phyloP scores from a whole-genome alignment of 306 rosid species.

The Canavalia gladiata region DNA sequence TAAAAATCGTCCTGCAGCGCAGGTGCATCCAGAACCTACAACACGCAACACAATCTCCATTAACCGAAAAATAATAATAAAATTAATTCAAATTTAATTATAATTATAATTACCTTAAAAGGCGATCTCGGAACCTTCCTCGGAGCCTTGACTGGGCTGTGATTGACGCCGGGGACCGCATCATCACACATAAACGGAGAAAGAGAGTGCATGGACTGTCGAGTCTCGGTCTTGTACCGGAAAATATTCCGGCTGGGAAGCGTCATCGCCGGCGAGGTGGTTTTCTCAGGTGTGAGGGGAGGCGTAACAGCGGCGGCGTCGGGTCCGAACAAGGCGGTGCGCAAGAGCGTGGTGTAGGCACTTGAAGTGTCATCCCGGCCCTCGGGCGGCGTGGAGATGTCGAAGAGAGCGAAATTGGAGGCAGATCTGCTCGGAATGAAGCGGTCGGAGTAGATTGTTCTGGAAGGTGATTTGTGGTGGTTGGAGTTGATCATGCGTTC shows the following conservation, averaged over 20 bases:
- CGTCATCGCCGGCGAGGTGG: slow-evolving; percentile 52
- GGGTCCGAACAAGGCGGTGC: slow-evolving; percentile 85
- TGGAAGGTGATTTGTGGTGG: slow-evolving; percentile 79
- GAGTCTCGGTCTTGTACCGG: slow-evolving; percentile 89
- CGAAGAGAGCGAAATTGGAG: slow-evolving; percentile 86
- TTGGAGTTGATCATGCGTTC: slow-evolving; percentile 79
- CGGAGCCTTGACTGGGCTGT: slow-evolving; percentile 77
- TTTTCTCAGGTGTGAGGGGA: slow-evolving; percentile 78
- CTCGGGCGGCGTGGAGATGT: slow-evolving; percentile 59
- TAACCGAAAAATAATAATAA: slow-evolving; percentile 24
- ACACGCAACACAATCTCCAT: slow-evolving; percentile 30
- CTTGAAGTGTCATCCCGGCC: slow-evolving; percentile 77
- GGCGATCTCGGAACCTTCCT: slow-evolving; percentile 97
- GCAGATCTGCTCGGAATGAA: slow-evolving; percentile 95
- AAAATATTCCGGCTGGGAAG: slow-evolving; percentile 85
- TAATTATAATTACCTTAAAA: slow-evolving; percentile 67
- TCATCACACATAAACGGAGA: slow-evolving; percentile 83
- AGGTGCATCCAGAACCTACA: slow-evolving; percentile 95
- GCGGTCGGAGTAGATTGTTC: slow-evolving; percentile 92
- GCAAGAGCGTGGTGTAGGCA: slow-evolving; percentile 77
- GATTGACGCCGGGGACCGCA: slow-evolving; percentile 70
- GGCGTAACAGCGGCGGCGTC: slow-evolving; percentile 68
- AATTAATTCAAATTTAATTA: not conserved
- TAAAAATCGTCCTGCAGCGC: slow-evolving; percentile 98
- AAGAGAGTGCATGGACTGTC: slow-evolving; percentile 83